Evolutionary conservation across 2,329 filamentous ascomycete species (phyloP).

Genomic region (Aspergillus sp.): DNA sequence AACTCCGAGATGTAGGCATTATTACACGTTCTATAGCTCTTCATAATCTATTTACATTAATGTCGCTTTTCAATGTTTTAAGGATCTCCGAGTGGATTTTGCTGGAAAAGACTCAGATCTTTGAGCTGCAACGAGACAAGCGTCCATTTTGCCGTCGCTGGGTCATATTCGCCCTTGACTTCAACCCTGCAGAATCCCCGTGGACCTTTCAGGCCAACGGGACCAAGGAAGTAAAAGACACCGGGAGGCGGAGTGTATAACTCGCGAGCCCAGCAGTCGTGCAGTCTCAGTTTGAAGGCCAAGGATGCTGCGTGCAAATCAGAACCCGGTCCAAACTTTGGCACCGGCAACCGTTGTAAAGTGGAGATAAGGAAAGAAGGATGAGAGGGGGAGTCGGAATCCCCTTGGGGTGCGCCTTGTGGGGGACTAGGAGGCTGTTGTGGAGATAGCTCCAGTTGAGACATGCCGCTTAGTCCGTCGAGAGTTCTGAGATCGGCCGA

Average conservation of each 20-base stretch:
- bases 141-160: constrained; percentile 26
- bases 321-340: constrained; percentile 31
- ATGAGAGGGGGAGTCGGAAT: constrained; percentile 16
- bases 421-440: constrained; percentile 10
- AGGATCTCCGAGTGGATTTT: constrained; percentile 23
- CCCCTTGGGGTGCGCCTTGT: constrained; percentile 14
- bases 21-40: too few species aligned
- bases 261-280: constrained; percentile 19
- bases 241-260: constrained; percentile 27
- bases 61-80: not conserved
- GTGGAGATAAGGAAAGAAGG: constrained; percentile 30
- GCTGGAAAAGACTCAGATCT: constrained; percentile 28
- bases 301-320: constrained; percentile 31
- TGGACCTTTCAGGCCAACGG: constrained; percentile 31
- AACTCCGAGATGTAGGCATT: too few species aligned
- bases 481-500: constrained; percentile 14
- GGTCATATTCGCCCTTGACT: constrained; percentile 36
- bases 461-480: constrained; percentile 16
- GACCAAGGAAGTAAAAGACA: constrained; percentile 32
- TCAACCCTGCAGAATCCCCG: constrained; percentile 35
- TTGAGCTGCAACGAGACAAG: constrained; percentile 29
- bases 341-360: constrained; percentile 33
- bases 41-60: not conserved
- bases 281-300: constrained; percentile 30
- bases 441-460: constrained; percentile 14